phyloP scores from a whole-genome alignment of 306 rosid genomes.

The Inga leiocalycina region DNA sequence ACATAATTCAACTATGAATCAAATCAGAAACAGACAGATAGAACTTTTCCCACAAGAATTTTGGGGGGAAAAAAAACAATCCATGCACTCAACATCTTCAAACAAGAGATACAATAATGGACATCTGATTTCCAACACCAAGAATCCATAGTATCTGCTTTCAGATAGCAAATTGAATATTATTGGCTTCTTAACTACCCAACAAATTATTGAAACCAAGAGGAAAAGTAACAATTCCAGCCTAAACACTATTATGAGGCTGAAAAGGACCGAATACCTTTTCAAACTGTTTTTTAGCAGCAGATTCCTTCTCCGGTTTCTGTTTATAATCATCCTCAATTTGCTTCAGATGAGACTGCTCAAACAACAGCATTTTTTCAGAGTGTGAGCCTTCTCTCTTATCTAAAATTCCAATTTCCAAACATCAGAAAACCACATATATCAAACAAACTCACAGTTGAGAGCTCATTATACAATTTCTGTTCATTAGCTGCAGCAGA shows the following conservation, averaged over 20 bases:
- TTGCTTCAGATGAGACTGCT: constrained; percentile 78
- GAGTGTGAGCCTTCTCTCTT: not conserved
- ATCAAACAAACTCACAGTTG: constrained; percentile 58
- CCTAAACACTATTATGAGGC: constrained; percentile 17
- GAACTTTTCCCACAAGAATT: not conserved
- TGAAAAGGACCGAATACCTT: constrained; percentile 52
- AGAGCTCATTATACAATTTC: constrained; percentile 71
- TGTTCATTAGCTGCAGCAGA: constrained; percentile 74
- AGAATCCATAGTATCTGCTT: not conserved
- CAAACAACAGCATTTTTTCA: constrained; percentile 27
- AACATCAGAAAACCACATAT: constrained; percentile 6
- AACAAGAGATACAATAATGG: constrained; percentile 9
- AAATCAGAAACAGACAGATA: not conserved
- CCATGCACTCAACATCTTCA: constrained; percentile 18
- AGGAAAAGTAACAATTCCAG: not conserved
- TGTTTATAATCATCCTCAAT: constrained; percentile 71
- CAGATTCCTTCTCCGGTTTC: constrained; percentile 72
- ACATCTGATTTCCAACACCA: constrained; percentile 3
- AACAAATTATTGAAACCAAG: not conserved
- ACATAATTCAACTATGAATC: not conserved
- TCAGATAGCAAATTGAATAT: not conserved
- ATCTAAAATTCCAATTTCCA: constrained; percentile 20
- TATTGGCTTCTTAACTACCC: constrained; percentile 6
- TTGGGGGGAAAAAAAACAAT: not conserved
- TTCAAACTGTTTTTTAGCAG: constrained; percentile 61